A percentile compares a stretch with the other conserved stretches of the same genome.
Evolutionary conservation across 345 rosid species (phyloP).

Genomic region (Euphorbia lathyris): DNA sequence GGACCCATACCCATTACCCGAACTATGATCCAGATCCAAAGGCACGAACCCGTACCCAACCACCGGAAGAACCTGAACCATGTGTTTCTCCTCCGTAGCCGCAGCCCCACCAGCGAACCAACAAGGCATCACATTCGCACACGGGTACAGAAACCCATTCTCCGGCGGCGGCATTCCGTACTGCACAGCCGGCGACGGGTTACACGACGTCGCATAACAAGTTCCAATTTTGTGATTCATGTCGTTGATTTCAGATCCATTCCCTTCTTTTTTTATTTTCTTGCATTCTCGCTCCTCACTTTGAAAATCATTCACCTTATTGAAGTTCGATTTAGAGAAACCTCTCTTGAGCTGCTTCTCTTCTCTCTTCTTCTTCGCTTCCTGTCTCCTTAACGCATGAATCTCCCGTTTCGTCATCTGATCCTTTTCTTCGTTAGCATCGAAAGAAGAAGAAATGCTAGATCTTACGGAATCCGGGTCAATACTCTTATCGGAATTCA

Average conservation of each 20-base stretch:
- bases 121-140: conserved; percentile 19
- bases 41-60: conserved; percentile 19
- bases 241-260: not conserved
- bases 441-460: not conserved
- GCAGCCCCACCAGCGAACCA: conserved; percentile 19
- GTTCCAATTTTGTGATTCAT: not conserved
- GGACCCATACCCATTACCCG: conserved; percentile 28
- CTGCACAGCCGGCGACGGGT: conserved; percentile 1
- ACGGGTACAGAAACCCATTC: conserved; percentile 23
- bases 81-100: conserved; percentile 13
- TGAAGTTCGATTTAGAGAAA: not conserved
- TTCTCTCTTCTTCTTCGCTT: conserved; percentile 47
- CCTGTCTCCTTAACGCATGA: conserved; percentile 39
- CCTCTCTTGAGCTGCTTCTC: conserved; percentile 33
- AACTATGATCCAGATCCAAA: conserved; percentile 14
- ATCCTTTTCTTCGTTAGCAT: not conserved
- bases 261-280: conserved; percentile 7
- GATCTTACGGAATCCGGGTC: too few species aligned
- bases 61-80: conserved; percentile 22
- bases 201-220: not conserved
- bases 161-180: conserved; percentile 13
- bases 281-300: conserved; percentile 15
- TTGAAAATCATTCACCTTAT: not conserved
- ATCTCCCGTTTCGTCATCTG: conserved; percentile 30
- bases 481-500: not conserved